Evolutionary conservation across 345 rosid species (phyloP).

Genomic region (Adansonia digitata): DNA sequence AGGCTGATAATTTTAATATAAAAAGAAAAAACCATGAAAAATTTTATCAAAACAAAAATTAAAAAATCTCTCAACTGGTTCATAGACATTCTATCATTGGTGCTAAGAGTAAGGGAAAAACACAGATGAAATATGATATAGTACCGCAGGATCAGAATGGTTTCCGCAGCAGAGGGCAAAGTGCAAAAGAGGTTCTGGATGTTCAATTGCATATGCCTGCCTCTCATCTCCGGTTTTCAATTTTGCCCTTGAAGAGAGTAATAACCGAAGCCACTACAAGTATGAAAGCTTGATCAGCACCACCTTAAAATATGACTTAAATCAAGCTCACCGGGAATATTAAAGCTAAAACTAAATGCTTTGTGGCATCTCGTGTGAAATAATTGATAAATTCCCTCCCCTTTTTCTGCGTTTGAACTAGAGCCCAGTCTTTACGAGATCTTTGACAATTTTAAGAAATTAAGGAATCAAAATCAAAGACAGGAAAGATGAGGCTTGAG

Average conservation of each 20-base stretch:
- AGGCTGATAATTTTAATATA: background rate
- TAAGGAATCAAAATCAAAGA: slow-evolving; percentile 2
- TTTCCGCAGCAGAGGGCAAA: slow-evolving; percentile 85
- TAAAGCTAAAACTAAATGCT: background rate
- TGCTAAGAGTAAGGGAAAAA: background rate
- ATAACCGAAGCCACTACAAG: slow-evolving; percentile 73
- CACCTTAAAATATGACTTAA: background rate
- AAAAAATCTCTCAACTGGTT: background rate
- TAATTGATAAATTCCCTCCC: background rate
- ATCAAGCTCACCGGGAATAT: background rate
- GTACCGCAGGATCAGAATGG: slow-evolving; percentile 97
- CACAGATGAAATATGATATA: slow-evolving; percentile 4
- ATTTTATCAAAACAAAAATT: background rate
- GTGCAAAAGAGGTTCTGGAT: slow-evolving; percentile 65
- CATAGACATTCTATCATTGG: background rate
- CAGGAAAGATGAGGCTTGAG: slow-evolving; percentile 3
- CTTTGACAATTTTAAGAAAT: background rate
- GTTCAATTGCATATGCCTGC: slow-evolving; percentile 56
- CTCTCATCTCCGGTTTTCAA: slow-evolving; percentile 71
- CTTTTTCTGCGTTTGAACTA: background rate
- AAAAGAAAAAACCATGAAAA: background rate
- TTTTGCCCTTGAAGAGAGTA: slow-evolving; percentile 62
- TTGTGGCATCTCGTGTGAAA: background rate
- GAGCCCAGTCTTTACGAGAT: background rate
- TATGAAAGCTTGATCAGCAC: slow-evolving; percentile 20